Evolutionary conservation across 805 yeast species (phyloP), one percentile per base, ranked within the genome.

Genomic region (Starmerella asiatica): DNA sequence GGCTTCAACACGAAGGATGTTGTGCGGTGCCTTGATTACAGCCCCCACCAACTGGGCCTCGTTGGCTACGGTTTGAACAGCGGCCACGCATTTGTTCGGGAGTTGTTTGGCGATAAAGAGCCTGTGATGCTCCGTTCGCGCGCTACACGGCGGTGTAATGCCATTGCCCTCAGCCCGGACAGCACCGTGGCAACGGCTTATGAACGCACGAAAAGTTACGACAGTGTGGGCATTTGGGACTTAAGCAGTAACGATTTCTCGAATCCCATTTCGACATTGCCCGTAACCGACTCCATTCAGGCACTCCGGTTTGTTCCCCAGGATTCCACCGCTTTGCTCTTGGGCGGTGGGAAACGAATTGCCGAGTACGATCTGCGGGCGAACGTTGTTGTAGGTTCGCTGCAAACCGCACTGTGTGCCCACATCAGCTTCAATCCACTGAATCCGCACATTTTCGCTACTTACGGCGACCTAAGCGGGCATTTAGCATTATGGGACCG

Each of bases 151-250:
- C 78, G 88, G 1, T 79, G 93, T 49, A 83, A 82, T 50, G 59
- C 86, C 0, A 50, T 84, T 2, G 70, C 86, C 1, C 79, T 85
- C 59, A 81, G 74, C 53, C 62, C 67, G 20, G 63, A 65, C 23
- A 79, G 79, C 1, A 57, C 79, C 23, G 63, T 85, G 4, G 94
- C 83, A 0, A 73, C 78, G 28, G 94, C 93, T 1, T 69, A 77
- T 42, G 95, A 84, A 46, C 72, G 82, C 48, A 77, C 79, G 17
- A 67, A 85, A 38, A 81, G 73, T 47, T 93, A 81, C 50, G 71
- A 74, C 43, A 76, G 88, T 18, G 60, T 86, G 32, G 79, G 79
- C 48, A 65, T 86, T 4, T 86, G 91, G 86, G 84, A 83, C 54
- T 64, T 81, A 3, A 73, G 44, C 12, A 29, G 28, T 17, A 39